Conservation (phyloP, 768 basidiomycete species). For the Coprinellus micaceus region DNA sequence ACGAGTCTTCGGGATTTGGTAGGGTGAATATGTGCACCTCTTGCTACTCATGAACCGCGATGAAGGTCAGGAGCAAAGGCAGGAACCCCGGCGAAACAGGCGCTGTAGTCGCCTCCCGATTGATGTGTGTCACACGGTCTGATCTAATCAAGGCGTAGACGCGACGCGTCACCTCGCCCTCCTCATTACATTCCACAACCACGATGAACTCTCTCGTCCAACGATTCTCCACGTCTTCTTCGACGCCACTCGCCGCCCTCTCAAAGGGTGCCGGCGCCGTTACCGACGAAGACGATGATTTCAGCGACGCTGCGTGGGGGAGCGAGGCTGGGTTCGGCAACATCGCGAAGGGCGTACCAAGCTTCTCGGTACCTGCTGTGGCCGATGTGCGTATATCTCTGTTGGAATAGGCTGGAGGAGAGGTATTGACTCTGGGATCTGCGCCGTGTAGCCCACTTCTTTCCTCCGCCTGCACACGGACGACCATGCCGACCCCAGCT, state of each 20-base stretch:
- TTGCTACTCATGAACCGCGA: no score
- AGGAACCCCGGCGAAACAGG: no score
- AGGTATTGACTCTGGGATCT: constrained; percentile 6
- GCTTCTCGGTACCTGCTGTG: constrained; percentile 69
- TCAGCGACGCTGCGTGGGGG: constrained; percentile 74
- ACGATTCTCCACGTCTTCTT: constrained; percentile 54
- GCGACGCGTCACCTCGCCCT: constrained; percentile 41
- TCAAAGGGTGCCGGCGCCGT: constrained; percentile 42
- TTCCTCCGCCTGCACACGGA: constrained; percentile 94
- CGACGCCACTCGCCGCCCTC: constrained; percentile 39
- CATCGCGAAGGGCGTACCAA: constrained; percentile 65
- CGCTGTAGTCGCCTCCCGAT: no score
- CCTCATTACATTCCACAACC: constrained; percentile 15
- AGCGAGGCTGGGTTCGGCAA: constrained; percentile 81
- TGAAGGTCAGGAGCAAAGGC: no score
- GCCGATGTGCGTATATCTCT: constrained; percentile 60
- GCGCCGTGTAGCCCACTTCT: constrained; percentile 63
- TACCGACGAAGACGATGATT: constrained; percentile 58
- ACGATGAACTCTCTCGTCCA: constrained; percentile 72
- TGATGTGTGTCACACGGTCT: background rate
- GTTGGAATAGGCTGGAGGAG: background rate
- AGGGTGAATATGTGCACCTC: no score
- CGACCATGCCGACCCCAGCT: constrained; percentile 89
- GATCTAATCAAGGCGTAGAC: constrained; percentile 28
- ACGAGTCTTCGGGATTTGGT: no score